A percentile compares a stretch with the other conserved stretches of the same genome.
Evolutionary conservation across 2,329 filamentous ascomycete genomes (phyloP).

Genomic region (Knoxdaviesia proteae): DNA sequence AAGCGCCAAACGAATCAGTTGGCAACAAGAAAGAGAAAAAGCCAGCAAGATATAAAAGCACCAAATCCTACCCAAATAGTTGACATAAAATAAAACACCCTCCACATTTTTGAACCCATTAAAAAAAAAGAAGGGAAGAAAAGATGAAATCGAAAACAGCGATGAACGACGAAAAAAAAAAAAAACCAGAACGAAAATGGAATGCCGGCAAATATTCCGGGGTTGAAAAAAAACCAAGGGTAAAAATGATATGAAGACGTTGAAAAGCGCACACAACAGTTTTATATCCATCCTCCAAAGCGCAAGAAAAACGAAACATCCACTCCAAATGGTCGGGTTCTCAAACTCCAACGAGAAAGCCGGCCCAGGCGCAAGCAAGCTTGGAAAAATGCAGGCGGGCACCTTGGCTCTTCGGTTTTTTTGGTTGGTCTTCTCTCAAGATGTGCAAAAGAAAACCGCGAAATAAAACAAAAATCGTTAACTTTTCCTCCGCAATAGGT

Average conservation of each 20-base stretch:
- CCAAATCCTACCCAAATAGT: slow-evolving; percentile 1
- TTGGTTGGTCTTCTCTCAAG: no score
- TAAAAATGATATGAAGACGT: not conserved
- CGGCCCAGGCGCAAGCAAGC: no score
- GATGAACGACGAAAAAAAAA: slow-evolving; percentile 4
- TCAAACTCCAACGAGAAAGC: no score
- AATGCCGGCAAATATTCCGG: not conserved
- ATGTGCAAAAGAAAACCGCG: no score
- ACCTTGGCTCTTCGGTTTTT: no score
- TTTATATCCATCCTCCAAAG: no score
- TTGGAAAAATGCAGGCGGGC: no score
- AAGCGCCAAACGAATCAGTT: not conserved
- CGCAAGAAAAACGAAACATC: no score
- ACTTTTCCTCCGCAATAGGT: no score
- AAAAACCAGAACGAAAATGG: slow-evolving; percentile 1
- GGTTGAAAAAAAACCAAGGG: slow-evolving; percentile 1
- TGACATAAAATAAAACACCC: slow-evolving; percentile 1
- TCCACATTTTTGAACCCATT: not conserved
- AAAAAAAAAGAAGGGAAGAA: slow-evolving; percentile 2
- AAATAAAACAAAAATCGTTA: no score
- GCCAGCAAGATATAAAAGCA: slow-evolving; percentile 1
- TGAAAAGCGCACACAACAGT: no score
- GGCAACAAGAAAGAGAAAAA: slow-evolving; percentile 1
- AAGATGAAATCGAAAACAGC: slow-evolving; percentile 7
- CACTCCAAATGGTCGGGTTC: no score